Percentiles rank a stretch among this genome's conserved stretches.
Conservation (phyloP, 73 alveolate genomes). For the Paraurostyla sp. region DNA sequence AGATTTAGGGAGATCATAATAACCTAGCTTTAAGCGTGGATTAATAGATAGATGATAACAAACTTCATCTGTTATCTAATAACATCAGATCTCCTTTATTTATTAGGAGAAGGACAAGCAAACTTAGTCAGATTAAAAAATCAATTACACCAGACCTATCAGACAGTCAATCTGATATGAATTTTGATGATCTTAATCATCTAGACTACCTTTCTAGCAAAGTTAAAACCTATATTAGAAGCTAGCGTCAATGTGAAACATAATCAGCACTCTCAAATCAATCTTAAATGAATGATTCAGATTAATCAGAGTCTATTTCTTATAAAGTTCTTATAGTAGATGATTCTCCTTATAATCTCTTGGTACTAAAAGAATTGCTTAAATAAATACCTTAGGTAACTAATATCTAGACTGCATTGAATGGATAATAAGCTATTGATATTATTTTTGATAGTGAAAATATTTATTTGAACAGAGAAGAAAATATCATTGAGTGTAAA, state of each 20-base stretch:
- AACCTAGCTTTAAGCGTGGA: neutral
- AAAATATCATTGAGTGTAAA: neutral
- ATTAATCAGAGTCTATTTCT: neutral
- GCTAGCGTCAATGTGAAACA: too few relatives aligned
- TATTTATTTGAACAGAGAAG: neutral
- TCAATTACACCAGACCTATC: too few relatives aligned
- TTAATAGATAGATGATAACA: too few relatives aligned
- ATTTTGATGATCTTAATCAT: too few relatives aligned
- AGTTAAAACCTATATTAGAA: too few relatives aligned
- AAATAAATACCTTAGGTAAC: neutral
- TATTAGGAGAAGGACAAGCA: too few relatives aligned
- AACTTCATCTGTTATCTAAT: too few relatives aligned
- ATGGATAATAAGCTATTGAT: conserved; percentile 5
- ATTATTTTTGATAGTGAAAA: neutral
- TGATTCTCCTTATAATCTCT: conserved; percentile 17
- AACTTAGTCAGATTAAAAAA: too few relatives aligned
- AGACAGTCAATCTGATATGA: too few relatives aligned
- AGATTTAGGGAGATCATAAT: neutral
- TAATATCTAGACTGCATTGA: neutral
- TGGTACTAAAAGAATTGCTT: neutral
- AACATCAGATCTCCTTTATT: too few relatives aligned
- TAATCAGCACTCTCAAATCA: neutral
- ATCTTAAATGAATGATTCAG: neutral
- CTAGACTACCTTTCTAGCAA: too few relatives aligned
- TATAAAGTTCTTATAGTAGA: neutral